Conservation (phyloP, 768 basidiomycete genomes). For the Calvatia gigantea region DNA sequence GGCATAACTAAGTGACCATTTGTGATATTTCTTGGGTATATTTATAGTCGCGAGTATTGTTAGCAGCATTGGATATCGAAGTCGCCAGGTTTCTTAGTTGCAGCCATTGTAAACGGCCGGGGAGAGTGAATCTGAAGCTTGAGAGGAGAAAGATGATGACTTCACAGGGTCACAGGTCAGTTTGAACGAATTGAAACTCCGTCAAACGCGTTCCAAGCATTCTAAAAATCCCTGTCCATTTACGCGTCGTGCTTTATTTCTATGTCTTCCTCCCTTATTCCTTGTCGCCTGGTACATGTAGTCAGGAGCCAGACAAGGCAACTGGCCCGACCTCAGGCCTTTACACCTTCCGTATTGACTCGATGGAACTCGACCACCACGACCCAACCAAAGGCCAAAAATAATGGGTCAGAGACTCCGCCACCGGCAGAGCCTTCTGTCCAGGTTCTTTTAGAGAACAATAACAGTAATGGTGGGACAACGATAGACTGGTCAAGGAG, state of each 20-base stretch:
- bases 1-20: slow-evolving; percentile 56
- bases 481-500: slow-evolving; percentile 84
- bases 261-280: slow-evolving; percentile 4
- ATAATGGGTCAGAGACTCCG: not conserved
- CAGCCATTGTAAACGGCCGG: slow-evolving; percentile 16
- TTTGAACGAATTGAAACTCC: slow-evolving; percentile 4
- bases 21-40: slow-evolving; percentile 92
- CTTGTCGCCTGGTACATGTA: slow-evolving; percentile 1
- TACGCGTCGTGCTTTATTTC: not conserved
- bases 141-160: slow-evolving; percentile 14
- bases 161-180: not conserved
- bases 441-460: not conserved
- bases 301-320: not conserved
- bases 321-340: not conserved
- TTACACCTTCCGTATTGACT: not conserved
- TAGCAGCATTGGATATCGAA: slow-evolving; percentile 6
- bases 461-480: slow-evolving; percentile 18
- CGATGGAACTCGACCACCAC: not conserved
- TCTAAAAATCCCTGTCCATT: not conserved
- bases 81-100: slow-evolving; percentile 16
- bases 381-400: not conserved
- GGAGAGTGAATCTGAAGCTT: slow-evolving; percentile 10
- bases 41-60: slow-evolving; percentile 63
- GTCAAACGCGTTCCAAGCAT: not conserved
- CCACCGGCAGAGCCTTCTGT: not conserved